Evolutionary conservation across 2,329 filamentous ascomycete species (phyloP), one percentile per base, ranked within the genome.

Genomic region (Penicillium decumbens): DNA sequence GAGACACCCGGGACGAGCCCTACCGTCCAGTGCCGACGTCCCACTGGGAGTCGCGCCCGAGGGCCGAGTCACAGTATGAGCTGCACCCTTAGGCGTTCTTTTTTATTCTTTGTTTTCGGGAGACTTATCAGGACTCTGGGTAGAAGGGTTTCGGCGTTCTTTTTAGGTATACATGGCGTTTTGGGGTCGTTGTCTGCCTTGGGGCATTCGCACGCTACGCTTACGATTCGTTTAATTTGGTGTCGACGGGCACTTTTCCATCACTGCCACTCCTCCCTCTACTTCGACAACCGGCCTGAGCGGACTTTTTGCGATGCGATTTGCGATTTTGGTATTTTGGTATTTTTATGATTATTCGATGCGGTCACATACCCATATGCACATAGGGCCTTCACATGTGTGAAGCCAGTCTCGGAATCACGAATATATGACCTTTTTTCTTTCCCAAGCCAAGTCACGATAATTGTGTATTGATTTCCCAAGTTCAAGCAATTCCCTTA

Each of bases 61-160:
- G n/a, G 59, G 51, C 8, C 51, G 51, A 23, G 57, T 64, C 23
- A 44, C 51, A n/a, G 58, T 61, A 29, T 32, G 33, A 39, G n/a
- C 6, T 39, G 24, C 12, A 35, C 6, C 23, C 28, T 38, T n/a
- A 8, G 24, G 32, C 12, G 24, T 41, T 47, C 41, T 32, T 20
- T 33, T 40, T 20, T 46, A 3, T 40, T 18, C 15, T 25, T 39
- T 3, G 13, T 39, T 25, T 40, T 24, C 20, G 38, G 20, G 20
- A 40, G 10, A 7, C 38, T 40, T 24, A 25, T 40, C 38, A 25
- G 38, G 38, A 7, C 2, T 40, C 23, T 40, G 38, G 20, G 38
- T 40, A 40, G 33, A 37, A 37, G 15, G 33, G 33, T 37, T 37
- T 37, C 33, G 18, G 33, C 33, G 33, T 37, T 37, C 18, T 37